A percentile compares a stretch with the other conserved stretches of the same genome.
Evolutionary conservation across 176 grass and related monocot species (phyloP).

Genomic region (Eremochloa ophiuroides): DNA sequence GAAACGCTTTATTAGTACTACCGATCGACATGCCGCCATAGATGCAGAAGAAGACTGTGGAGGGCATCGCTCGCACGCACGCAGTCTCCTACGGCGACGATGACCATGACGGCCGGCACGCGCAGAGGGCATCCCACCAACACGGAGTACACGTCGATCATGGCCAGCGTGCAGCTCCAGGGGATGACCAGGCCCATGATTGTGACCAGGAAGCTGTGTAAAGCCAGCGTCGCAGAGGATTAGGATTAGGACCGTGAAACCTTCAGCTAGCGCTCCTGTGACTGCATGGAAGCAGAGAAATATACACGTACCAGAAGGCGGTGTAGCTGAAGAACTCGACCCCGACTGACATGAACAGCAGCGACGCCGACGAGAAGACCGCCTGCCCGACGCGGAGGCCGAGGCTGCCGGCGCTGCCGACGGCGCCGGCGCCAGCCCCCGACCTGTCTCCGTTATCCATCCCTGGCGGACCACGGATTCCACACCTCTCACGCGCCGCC

Average conservation of each 20-base stretch:
- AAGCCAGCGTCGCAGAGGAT: neutral
- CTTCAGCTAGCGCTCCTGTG: no score
- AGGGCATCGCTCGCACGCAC: slow-evolving; percentile 25
- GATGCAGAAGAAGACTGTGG: neutral
- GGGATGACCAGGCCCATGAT: slow-evolving; percentile 87
- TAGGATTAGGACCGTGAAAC: neutral
- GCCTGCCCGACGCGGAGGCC: slow-evolving; percentile 78
- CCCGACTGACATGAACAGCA: slow-evolving; percentile 89
- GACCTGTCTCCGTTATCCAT: slow-evolving; percentile 37
- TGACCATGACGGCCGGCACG: slow-evolving; percentile 57
- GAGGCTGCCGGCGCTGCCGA: slow-evolving; percentile 73
- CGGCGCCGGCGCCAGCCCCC: slow-evolving; percentile 25
- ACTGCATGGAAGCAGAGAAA: no score
- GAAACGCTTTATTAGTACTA: no score
- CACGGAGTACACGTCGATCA: slow-evolving; percentile 78
- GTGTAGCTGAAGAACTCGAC: slow-evolving; percentile 98
- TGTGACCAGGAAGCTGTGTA: slow-evolving; percentile 71
- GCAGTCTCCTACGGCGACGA: slow-evolving; percentile 66
- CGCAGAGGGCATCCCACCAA: slow-evolving; percentile 51
- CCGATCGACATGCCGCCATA: no score
- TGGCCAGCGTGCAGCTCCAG: slow-evolving; percentile 83
- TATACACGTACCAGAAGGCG: slow-evolving; percentile 58
- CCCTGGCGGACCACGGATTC: neutral
- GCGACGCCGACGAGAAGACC: slow-evolving; percentile 73
- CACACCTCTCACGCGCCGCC: slow-evolving; percentile 11